Base-by-base conservation (phyloP, 2,329 filamentous ascomycete genomes). In the Nothophaeocryptopus gaeumannii region DNA sequence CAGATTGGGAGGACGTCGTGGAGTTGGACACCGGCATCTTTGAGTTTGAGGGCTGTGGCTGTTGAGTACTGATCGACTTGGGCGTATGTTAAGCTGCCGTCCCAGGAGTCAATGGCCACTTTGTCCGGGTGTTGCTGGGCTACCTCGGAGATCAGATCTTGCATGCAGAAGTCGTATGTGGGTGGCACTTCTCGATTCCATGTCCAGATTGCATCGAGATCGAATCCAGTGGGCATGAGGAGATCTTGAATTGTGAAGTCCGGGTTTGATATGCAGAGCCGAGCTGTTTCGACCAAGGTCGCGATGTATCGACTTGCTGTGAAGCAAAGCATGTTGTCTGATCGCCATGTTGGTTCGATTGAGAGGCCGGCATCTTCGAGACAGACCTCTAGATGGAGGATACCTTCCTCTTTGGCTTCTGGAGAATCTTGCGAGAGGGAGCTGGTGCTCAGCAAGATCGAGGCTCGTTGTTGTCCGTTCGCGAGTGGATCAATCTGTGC, bases 1-100 rank as follows among this genome's bases (percentile, higher is more conserved):
- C 54, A 63, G 9, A 63, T 40, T 4, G 61, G 58, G 4, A 65
- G 45, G 11, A 63, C 39, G 2, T 55, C 44, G 8, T 56, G 41
- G n/a, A 47, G 51, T n/a, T 16, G 31, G 10, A 54, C 15, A 12
- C 31, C 45, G 1, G 26, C 12, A 1, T 10, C 33, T 13, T 14
- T 15, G 10, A 53, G 13, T 10, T 7, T n/a, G 13, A 37, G 34
- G 5, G 47, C 43, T 5, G 44, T 13, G 2, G 10, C 32, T 26
- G 42, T 40, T n/a, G 48, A 51, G 15, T 40, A 15, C 2, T 36
- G 2, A 26, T 41, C 42, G 20, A 51, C 14, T 29, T 51, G 36
- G 10, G 36, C 14, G 29, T 51, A 51, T 20, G 48, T 51, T 2
- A 51, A 26, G 2, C 8, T 44, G 2, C 47, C 47, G 9, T 50